Evolutionary conservation across 1,284 basidiomycete genomes (phyloP).

Genomic region (Baeospora myosura): DNA sequence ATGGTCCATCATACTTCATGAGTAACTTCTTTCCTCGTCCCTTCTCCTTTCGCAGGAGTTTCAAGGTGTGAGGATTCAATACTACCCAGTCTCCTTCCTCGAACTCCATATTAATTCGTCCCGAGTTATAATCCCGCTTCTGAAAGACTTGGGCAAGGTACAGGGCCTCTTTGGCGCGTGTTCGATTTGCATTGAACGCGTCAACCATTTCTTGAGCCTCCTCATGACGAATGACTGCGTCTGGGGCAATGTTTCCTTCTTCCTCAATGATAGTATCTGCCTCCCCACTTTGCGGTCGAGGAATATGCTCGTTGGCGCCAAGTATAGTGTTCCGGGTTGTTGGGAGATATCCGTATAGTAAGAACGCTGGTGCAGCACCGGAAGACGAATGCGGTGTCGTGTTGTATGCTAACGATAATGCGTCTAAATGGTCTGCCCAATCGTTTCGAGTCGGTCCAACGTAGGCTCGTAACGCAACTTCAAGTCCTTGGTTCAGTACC

Average conservation of each 20-base stretch:
- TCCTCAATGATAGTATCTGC: background rate
- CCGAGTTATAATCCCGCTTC: constrained; percentile 16
- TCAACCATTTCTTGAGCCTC: constrained; percentile 14
- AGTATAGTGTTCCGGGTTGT: constrained; percentile 12
- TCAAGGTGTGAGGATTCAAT: constrained; percentile 16
- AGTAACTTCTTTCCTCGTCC: constrained; percentile 7
- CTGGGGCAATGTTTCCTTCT: too few species aligned
- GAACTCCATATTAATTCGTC: constrained; percentile 12
- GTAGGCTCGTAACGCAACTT: constrained; percentile 20
- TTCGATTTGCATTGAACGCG: constrained; percentile 12
- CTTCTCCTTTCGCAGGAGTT: constrained; percentile 9
- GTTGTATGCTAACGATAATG: constrained; percentile 18
- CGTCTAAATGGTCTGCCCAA: constrained; percentile 12
- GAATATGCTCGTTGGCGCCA: background rate
- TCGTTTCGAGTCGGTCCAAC: constrained; percentile 12
- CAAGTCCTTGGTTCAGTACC: constrained; percentile 23
- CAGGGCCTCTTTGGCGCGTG: constrained; percentile 16
- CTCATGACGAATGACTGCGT: constrained; percentile 2
- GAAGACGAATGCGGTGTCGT: constrained; percentile 16
- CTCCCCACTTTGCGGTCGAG: too few species aligned
- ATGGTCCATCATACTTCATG: constrained; percentile 2
- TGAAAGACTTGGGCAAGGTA: constrained; percentile 15
- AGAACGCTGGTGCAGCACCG: constrained; percentile 15
- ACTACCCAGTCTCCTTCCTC: constrained; percentile 18
- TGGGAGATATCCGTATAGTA: constrained; percentile 18